A percentile compares a stretch with the other conserved stretches of the same genome.
Evolutionary conservation across 1,284 basidiomycete genomes (phyloP).

Genomic region (Tilletia setariae): DNA sequence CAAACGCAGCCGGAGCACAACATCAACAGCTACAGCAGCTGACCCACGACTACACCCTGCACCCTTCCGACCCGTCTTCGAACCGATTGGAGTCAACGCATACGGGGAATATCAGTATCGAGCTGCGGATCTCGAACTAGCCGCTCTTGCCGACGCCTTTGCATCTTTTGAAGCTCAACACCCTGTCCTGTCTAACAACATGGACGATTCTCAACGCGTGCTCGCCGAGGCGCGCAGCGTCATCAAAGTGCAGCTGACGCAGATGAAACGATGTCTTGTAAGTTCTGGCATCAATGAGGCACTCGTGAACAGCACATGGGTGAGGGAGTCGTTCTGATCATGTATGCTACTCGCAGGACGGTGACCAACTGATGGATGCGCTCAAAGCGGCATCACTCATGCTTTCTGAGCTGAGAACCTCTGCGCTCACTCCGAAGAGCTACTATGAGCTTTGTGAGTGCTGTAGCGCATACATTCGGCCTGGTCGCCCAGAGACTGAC

Average conservation of each 20-base stretch:
- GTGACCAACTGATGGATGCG: slow-evolving; percentile 53
- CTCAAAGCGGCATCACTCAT: slow-evolving; percentile 53
- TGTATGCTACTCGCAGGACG: slow-evolving; percentile 25
- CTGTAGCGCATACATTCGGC: neutral
- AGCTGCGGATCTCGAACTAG: neutral
- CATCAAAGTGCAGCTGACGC: slow-evolving; percentile 52
- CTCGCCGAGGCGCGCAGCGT: slow-evolving; percentile 49
- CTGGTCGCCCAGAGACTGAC: neutral
- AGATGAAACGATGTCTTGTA: slow-evolving; percentile 49
- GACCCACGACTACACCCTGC: neutral
- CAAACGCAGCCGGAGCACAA: no score
- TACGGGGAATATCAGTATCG: neutral
- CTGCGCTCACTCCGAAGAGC: slow-evolving; percentile 48
- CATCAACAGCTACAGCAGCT: neutral
- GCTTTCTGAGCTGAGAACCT: slow-evolving; percentile 50
- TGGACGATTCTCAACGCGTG: slow-evolving; percentile 52
- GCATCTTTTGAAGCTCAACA: slow-evolving; percentile 13
- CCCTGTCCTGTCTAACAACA: slow-evolving; percentile 25
- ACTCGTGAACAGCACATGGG: no score
- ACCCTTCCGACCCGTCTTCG: slow-evolving; percentile 15
- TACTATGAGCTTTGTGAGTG: slow-evolving; percentile 52
- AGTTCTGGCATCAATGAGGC: neutral
- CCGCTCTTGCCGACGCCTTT: slow-evolving; percentile 11
- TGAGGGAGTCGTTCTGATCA: neutral
- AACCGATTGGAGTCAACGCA: neutral